These are phyloP conservation scores for Sphagnum magellanicum DNA, from an alignment of 228 moss, liverwort and hornwort species.

Conservation along the genomic window DNA sequence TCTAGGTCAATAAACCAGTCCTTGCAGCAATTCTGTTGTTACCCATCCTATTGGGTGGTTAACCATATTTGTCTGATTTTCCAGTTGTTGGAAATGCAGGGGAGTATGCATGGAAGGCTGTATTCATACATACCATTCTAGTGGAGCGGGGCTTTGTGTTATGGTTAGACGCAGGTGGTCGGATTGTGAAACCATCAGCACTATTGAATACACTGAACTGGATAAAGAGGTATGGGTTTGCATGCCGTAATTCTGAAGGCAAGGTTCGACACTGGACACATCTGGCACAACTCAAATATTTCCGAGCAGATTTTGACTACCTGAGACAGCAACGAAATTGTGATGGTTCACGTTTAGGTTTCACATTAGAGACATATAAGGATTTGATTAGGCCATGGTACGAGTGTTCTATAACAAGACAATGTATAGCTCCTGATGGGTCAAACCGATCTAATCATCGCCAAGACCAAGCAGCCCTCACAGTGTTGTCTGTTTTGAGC, in stretches of 20 bases:
- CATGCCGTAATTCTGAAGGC: constrained; percentile 43
- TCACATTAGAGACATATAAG: constrained; percentile 54
- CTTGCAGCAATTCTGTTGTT: background rate
- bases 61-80: background rate
- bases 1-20: background rate
- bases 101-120: constrained; percentile 86
- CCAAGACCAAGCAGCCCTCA: constrained; percentile 74
- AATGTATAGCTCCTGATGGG: constrained; percentile 81
- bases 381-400: constrained; percentile 73
- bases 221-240: constrained; percentile 47
- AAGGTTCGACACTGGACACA: constrained; percentile 50
- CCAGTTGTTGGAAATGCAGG: constrained; percentile 19
- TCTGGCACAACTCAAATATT: constrained; percentile 49
- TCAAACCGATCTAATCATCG: constrained; percentile 75
- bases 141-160: constrained; percentile 68
- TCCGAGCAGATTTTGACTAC: constrained; percentile 40
- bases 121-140: constrained; percentile 63
- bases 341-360: constrained; percentile 73
- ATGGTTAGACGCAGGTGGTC: constrained; percentile 81
- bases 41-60: background rate
- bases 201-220: constrained; percentile 34
- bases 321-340: constrained; percentile 61
- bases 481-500: constrained; percentile 36
- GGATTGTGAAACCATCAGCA: constrained; percentile 38
- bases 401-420: constrained; percentile 66